Conservation (phyloP, 306 rosid species). For the Glycine soja region DNA sequence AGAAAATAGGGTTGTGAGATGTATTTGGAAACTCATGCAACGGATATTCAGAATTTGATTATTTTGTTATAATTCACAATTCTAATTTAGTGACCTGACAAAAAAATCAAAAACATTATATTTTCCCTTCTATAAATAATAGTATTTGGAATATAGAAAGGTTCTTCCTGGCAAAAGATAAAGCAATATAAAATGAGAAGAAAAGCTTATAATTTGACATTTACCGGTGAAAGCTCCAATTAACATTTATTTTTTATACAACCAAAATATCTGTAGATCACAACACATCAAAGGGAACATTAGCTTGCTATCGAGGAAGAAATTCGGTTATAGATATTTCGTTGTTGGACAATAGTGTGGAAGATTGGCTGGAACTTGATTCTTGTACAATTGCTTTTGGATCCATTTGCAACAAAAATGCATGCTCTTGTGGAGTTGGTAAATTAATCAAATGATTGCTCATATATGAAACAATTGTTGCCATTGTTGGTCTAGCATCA, state of each 20-base stretch:
- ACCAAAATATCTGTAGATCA: background rate
- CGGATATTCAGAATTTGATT: no score
- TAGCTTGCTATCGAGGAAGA: background rate
- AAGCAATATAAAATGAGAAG: no score
- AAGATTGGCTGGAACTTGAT: background rate
- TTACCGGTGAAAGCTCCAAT: background rate
- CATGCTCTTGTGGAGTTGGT: slow-evolving; percentile 51
- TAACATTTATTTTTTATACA: background rate
- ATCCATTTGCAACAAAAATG: slow-evolving; percentile 3
- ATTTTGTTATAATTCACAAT: no score
- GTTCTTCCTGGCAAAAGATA: no score
- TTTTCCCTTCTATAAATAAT: no score
- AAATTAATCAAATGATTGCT: slow-evolving; percentile 31
- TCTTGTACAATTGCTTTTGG: background rate
- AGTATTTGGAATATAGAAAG: no score
- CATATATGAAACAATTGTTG: slow-evolving; percentile 43
- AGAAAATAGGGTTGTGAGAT: no score
- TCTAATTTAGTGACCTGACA: no score
- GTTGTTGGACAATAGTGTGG: background rate
- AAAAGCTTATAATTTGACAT: background rate
- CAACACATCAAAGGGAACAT: background rate
- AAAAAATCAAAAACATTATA: no score
- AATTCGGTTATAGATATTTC: background rate
- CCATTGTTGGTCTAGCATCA: slow-evolving; percentile 52
- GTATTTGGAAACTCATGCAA: no score